These are phyloP conservation scores for Hepatocystis sp. DNA, from an alignment of 169 alveolate genomes.

Conservation along the genomic window DNA sequence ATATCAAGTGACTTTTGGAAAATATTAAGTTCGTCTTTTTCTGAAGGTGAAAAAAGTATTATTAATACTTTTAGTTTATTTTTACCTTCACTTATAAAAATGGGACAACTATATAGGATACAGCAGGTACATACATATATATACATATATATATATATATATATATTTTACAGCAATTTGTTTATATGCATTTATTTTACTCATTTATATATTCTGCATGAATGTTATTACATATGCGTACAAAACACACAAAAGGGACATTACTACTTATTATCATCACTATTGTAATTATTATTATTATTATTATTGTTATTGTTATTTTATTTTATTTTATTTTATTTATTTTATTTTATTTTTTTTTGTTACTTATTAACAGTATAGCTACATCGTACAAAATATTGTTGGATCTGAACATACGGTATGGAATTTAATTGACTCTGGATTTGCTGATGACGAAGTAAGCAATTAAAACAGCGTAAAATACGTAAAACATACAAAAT, in stretches of 20 bases:
- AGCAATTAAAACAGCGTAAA: background rate
- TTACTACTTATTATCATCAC: too few relatives aligned
- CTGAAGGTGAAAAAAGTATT: conserved; percentile 53
- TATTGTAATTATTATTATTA: too few relatives aligned
- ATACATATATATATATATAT: conserved; percentile 14
- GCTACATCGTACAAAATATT: conserved; percentile 50
- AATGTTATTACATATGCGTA: too few relatives aligned
- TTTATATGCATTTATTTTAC: background rate
- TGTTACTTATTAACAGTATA: conserved; percentile 27
- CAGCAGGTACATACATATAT: conserved; percentile 34
- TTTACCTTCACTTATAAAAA: conserved; percentile 44
- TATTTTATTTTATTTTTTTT: conserved; percentile 6
- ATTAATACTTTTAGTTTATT: conserved; percentile 34
- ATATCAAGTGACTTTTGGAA: conserved; percentile 53
- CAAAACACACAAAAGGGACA: too few relatives aligned
- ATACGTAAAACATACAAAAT: background rate
- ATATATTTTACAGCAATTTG: background rate
- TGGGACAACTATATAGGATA: conserved; percentile 57
- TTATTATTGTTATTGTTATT: background rate
- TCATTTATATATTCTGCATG: too few relatives aligned
- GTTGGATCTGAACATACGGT: conserved; percentile 52
- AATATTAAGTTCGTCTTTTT: conserved; percentile 35
- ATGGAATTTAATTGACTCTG: conserved; percentile 67
- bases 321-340: background rate
- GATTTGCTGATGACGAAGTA: conserved; percentile 64